Base-by-base conservation (phyloP, 2,329 filamentous ascomycete genomes). In the Chaetomiaceae sp. region DNA sequence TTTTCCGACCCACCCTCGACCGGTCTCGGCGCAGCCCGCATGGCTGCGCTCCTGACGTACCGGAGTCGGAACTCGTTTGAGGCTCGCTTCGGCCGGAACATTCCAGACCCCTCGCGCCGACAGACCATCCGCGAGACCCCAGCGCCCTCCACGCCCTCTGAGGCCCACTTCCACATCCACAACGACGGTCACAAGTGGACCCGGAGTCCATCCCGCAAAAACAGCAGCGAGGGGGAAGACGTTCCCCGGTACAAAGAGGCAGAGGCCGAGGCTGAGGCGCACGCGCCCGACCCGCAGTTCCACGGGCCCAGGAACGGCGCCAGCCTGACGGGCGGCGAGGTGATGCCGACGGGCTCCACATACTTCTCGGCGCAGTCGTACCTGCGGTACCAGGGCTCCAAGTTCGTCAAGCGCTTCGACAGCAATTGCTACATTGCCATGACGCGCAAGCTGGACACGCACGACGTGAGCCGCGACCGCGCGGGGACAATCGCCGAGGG, bases 361-460 rank as follows among this genome's bases (percentile, higher is more conserved):
- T 96, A 96, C 70, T 99, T 97, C 70, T 97, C 93, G 0, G 93
- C 93, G 0, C 93, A 99, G 68, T 96, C 91, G 0, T 99, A 99
- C 69, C 80, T 99, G 38, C 87, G 93, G 17, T 99, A 99, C 69
- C 93, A 99, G 70, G 92, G 90, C 50, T 81, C 86, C 62, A 99
- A 99, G 69, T 99, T 99, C 62, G 93, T 97, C 62, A 90, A 88
- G 68, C 87, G 93, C 9, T 99, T 97, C 68, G 93, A 99, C 69
- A 89, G 90, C 63, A 99, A 99, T 68, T 99, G 93, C 73, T 99
- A 99, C 73, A 97, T 99, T 60, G 91, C 93, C 59, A 96, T 99
- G 69, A 97, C 93, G 4, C 86, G 93, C 63, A 99, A 99, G 70
- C 81, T 99, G 14, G 93, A 99, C 66, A 97, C 93, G 0, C 93